Conservation (phyloP, 768 basidiomycete species). For the Collybia nuda region DNA sequence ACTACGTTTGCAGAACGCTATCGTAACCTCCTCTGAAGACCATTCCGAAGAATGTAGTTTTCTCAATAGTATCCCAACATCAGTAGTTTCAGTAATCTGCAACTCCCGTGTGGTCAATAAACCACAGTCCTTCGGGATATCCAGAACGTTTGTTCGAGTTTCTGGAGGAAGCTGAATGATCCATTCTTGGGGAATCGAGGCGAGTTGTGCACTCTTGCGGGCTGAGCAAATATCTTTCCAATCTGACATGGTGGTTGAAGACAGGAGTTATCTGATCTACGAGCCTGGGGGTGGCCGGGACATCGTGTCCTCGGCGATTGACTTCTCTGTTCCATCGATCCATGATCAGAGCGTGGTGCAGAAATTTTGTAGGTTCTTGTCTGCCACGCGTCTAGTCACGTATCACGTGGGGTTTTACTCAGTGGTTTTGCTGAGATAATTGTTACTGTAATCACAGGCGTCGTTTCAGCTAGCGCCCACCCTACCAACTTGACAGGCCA, state of each 20-base stretch:
- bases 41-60: slow-evolving; percentile 47
- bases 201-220: slow-evolving; percentile 46
- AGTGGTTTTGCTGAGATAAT: no score
- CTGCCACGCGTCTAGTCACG: no score
- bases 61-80: slow-evolving; percentile 39
- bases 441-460: no score
- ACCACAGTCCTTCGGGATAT: slow-evolving; percentile 47
- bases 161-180: slow-evolving; percentile 38
- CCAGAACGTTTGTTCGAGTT: slow-evolving; percentile 42
- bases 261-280: no score
- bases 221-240: slow-evolving; percentile 25
- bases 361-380: no score
- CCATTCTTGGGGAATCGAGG: slow-evolving; percentile 57
- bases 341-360: no score
- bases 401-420: no score
- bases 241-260: not conserved
- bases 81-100: slow-evolving; percentile 54
- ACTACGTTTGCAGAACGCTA: slow-evolving; percentile 65
- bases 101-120: slow-evolving; percentile 55
- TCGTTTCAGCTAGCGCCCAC: no score
- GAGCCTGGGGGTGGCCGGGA: no score
- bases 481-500: no score
- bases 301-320: no score
- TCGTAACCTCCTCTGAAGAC: slow-evolving; percentile 59
- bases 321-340: no score